A percentile compares a stretch with the other conserved stretches of the same genome.
Evolutionary conservation across 495 filamentous ascomycete genomes (phyloP).

Genomic region (Tetracladium setigerum): DNA sequence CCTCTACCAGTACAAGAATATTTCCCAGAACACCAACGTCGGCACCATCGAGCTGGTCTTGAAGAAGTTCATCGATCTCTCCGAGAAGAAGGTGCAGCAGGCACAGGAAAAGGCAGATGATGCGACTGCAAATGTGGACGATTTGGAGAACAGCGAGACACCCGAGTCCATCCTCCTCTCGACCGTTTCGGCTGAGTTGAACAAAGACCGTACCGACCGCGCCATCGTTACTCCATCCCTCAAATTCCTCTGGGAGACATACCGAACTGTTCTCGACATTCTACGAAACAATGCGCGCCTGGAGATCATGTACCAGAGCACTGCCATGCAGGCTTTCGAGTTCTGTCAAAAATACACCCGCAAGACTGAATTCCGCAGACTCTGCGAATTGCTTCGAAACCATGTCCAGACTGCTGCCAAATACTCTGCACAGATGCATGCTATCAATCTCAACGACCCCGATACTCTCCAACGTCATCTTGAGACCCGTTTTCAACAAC

Average conservation of each 20-base stretch:
- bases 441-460: constrained; percentile 95
- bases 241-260: constrained; percentile 99
- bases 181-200: constrained; percentile 96
- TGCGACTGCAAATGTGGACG: constrained; percentile 75
- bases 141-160: constrained; percentile 94
- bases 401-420: constrained; percentile 99
- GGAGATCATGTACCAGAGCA: constrained; percentile 96
- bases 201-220: constrained; percentile 90
- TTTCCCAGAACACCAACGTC: constrained; percentile 96
- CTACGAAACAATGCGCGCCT: constrained; percentile 97
- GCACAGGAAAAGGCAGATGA: constrained; percentile 95
- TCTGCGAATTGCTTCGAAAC: constrained; percentile 96
- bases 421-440: constrained; percentile 97
- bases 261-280: constrained; percentile 96
- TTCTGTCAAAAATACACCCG: constrained; percentile 97
- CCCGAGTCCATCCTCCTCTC: constrained; percentile 96
- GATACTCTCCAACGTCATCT: constrained; percentile 95
- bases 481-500: constrained; percentile 95
- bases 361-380: constrained; percentile 97
- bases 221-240: constrained; percentile 98
- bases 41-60: constrained; percentile 95
- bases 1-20: constrained; percentile 99
- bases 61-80: constrained; percentile 94
- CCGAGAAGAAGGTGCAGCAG: constrained; percentile 90
- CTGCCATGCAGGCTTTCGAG: constrained; percentile 94